These are phyloP conservation scores for Vanderwaltozyma verrucispora DNA, from an alignment of 805 yeast genomes.

Conservation along the genomic window DNA sequence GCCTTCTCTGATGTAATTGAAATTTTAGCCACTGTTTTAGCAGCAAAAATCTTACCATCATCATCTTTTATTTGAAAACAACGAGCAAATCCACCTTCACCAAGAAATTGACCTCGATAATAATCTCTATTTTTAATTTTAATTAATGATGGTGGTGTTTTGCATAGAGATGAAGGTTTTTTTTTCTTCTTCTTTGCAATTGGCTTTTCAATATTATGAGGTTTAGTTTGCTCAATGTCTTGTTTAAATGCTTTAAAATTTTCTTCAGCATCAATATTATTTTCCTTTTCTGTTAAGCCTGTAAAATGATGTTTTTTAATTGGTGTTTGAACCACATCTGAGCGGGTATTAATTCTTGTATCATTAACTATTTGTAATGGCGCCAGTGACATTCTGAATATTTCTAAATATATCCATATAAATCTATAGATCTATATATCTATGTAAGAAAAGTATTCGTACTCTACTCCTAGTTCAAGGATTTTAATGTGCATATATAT, in stretches of 20 bases:
- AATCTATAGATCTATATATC: too few relatives aligned
- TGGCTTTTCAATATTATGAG: neutral
- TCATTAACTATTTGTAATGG: neutral
- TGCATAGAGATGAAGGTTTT: conserved; percentile 81
- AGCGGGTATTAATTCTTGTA: conserved; percentile 10
- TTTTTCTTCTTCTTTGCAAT: conserved; percentile 62
- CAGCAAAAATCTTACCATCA: conserved; percentile 80
- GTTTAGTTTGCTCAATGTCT: neutral
- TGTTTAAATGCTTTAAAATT: neutral
- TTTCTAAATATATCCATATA: too few relatives aligned
- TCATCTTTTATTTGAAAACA: conserved; percentile 95
- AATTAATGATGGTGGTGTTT: conserved; percentile 93
- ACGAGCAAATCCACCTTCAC: conserved; percentile 98
- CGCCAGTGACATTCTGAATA: neutral
- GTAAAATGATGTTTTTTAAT: conserved; percentile 18
- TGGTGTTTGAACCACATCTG: conserved; percentile 16
- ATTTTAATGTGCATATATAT: too few relatives aligned
- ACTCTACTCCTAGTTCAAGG: too few relatives aligned
- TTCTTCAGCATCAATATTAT: neutral
- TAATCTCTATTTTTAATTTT: conserved; percentile 85
- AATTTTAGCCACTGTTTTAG: conserved; percentile 95
- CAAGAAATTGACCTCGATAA: conserved; percentile 81
- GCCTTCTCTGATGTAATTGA: conserved; percentile 89
- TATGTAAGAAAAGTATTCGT: too few relatives aligned
- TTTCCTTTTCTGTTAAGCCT: neutral